Base-by-base conservation (phyloP, 2,329 filamentous ascomycete species). In the Diaporthe vexans region DNA sequence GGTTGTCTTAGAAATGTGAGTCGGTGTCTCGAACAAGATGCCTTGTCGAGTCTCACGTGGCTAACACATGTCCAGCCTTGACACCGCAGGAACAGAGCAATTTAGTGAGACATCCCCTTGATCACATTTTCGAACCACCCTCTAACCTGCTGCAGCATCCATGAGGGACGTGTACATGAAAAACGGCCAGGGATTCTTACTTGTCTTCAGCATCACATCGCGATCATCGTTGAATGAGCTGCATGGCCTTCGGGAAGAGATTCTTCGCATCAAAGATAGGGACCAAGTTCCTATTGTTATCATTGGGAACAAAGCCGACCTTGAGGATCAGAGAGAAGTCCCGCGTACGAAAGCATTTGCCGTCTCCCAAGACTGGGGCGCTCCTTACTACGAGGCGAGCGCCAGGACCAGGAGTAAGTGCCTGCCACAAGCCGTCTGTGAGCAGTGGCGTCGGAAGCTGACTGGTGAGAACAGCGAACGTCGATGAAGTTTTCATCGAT, bases 131-230 rank as follows among this genome's bases (percentile, higher is more conserved):
- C 7, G 48, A 17, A 8, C 35, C 1, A 29, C 17, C 65, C 63
- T 52, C 72, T 80, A 83, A 72, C 76, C 75, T n/a, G 48, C 40
- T 73, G 29, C 76, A 91, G 88, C 91, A 78, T 89, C 89, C 73
- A 91, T 91, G 89, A 90, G 94, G 81, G 94, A 97, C 81, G 88
- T 96, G 59, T 97, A 97, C 86, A 97, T 98, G 94, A 97, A 97
- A 82, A 94, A 95, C 52, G 95, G 95, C 72, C 94, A 97, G 84
- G 95, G 95, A 0, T 98, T 98, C 82, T 90, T 98, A 72, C 89
- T 98, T 51, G 95, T 97, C 74, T 98, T 97, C 85, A 96, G 94
- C 84, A 97, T 97, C 81, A 96, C 94, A 24, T 97, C 94, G 76
- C 88, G 90, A 76, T 94, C 94, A 46, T 97, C 94, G n/a, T 88